These are phyloP conservation scores for Acer saccharum DNA, from an alignment of 345 rosid species.

Conservation along the genomic window DNA sequence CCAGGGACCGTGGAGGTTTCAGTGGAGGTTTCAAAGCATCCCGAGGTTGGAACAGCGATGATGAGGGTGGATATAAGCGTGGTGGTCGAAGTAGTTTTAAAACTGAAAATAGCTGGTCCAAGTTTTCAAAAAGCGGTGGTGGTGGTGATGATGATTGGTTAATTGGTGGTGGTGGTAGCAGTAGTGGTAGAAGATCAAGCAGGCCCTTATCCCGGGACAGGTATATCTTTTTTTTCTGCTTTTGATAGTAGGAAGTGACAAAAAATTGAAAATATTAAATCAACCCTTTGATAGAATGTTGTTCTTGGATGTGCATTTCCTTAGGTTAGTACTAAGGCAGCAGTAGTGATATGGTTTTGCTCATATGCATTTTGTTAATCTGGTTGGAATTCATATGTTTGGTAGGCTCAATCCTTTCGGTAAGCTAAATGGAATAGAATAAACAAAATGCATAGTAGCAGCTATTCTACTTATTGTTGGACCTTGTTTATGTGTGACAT, in stretches of 20 bases:
- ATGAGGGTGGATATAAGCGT: slow-evolving; percentile 46
- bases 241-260: background rate
- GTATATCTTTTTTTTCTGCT: slow-evolving; percentile 27
- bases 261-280: background rate
- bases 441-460: background rate
- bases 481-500: background rate
- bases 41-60: slow-evolving; percentile 64
- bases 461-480: background rate
- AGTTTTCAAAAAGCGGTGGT: slow-evolving; percentile 52
- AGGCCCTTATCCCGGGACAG: slow-evolving; percentile 59
- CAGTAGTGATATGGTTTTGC: too few species aligned
- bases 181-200: slow-evolving; percentile 49
- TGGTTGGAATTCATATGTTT: too few species aligned
- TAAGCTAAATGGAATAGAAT: background rate
- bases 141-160: slow-evolving; percentile 74
- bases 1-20: slow-evolving; percentile 45
- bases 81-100: slow-evolving; percentile 65
- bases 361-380: too few species aligned
- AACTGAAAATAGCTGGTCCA: slow-evolving; percentile 51
- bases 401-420: too few species aligned
- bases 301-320: background rate
- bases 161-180: slow-evolving; percentile 44
- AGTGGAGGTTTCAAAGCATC: slow-evolving; percentile 35
- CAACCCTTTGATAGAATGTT: background rate
- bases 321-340: background rate